These are phyloP conservation scores for Fusarium sp. DNA, from an alignment of 2,329 filamentous ascomycete species.

Conservation along the genomic window DNA sequence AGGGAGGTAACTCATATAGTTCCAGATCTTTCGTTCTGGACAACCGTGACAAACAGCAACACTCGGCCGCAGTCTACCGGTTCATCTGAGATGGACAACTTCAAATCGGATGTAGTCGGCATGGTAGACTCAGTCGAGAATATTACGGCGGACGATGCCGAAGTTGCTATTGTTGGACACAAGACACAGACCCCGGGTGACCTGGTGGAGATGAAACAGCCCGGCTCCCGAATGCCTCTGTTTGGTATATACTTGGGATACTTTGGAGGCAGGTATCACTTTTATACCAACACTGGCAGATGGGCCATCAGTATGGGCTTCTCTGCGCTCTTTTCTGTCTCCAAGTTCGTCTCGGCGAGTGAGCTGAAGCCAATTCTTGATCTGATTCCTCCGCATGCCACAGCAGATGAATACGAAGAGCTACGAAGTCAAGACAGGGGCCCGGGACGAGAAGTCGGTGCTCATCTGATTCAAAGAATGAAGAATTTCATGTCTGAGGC, in stretches of 20 bases:
- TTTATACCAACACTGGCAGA: slow-evolving; percentile 66
- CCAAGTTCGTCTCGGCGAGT: slow-evolving; percentile 58
- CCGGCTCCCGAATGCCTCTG: slow-evolving; percentile 60
- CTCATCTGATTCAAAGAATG: slow-evolving; percentile 63
- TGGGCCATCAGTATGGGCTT: slow-evolving; percentile 60
- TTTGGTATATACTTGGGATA: slow-evolving; percentile 67
- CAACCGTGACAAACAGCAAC: slow-evolving; percentile 50
- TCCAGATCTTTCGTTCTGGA: slow-evolving; percentile 47
- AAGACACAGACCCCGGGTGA: slow-evolving; percentile 59
- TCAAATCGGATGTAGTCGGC: slow-evolving; percentile 42
- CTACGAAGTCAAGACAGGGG: slow-evolving; percentile 55
- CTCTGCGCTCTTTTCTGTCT: slow-evolving; percentile 64
- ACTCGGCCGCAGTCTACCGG: slow-evolving; percentile 54
- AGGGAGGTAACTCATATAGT: slow-evolving; percentile 25
- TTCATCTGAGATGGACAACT: slow-evolving; percentile 51
- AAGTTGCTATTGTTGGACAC: slow-evolving; percentile 46
- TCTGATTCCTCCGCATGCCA: slow-evolving; percentile 48
- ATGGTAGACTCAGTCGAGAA: slow-evolving; percentile 48
- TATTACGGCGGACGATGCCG: slow-evolving; percentile 49
- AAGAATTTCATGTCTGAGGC: slow-evolving; percentile 59
- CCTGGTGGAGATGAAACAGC: slow-evolving; percentile 62
- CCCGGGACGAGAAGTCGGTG: slow-evolving; percentile 60
- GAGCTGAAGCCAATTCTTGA: slow-evolving; percentile 59
- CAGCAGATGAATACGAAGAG: slow-evolving; percentile 51
- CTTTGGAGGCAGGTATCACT: slow-evolving; percentile 65